Evolutionary conservation across 2,329 filamentous ascomycete species (phyloP), one percentile per base, ranked within the genome.

Genomic region (Coleophoma cylindrospora): DNA sequence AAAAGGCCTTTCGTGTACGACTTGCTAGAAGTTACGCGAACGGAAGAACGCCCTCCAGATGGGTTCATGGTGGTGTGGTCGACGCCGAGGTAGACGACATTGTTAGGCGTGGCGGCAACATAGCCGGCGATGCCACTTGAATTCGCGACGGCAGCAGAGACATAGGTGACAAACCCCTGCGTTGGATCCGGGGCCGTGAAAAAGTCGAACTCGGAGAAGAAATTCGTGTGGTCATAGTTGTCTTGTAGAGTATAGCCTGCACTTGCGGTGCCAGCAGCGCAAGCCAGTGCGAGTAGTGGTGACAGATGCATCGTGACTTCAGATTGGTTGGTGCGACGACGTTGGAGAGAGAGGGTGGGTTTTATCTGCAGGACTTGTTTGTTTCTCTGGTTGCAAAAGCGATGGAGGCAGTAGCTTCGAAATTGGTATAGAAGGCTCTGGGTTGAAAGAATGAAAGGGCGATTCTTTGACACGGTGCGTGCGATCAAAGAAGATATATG

Each of bases 131-230:
- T 74, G 14, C 76, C 75, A 36, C 69, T 65, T n/a, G 65, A 61
- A 52, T 78, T 76, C 49, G 88, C 87, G 2, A 75, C 77, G n/a
- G 64, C 51, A 46, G 76, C 73, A 56, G 79, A 71, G 48, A 83
- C 76, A 61, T 91, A 94, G 53, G 80, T 69, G 58, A 94, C 89
- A 60, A 83, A 89, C 33, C 89, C 89, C 54, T 83, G 60, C 2
- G 89, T 94, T 0, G 89, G 89, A 61, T 94, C 89, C 0, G 68
- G 52, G 3, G 65, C 68, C 47, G 64, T 70, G 67, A 76, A 83
- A 68, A 84, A 84, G 50, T 74, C 50, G 64, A 81, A 81, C 50
- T 71, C 71, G 34, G 66, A 67, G 47, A 79, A 66, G 46, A 79
- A 67, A 47, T 70, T 68, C 46, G 69, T 66, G 34, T 69, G 67